Base-by-base conservation (phyloP, 2,329 filamentous ascomycete species). In the Eutypa lata region DNA sequence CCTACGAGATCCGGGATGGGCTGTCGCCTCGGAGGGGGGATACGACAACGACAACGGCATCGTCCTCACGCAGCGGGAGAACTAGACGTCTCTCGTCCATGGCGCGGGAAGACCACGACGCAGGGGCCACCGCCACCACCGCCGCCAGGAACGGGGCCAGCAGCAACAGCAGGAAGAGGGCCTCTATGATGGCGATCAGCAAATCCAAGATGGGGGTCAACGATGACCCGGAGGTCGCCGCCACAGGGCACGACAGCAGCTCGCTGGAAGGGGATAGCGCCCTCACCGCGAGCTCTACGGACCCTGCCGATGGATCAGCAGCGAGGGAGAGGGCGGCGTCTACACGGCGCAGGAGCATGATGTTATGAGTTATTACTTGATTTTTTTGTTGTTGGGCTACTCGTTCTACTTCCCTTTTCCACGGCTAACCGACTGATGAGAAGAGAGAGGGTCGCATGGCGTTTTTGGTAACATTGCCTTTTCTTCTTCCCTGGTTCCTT, bases 341-440 rank as follows among this genome's bases (percentile, higher is more conserved):
- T 33, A 73, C 74, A 53, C 72, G 81, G 62, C 71, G 81, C 58
- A 73, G 80, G 61, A 84, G 80, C 64, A 84, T 83, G 78, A 82
- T 84, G 80, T 66, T 83, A 67, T 83, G 72, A 79, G 4, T 18
- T 19, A 7, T 14, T 47, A 31, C 33, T 31, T 47, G 4, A 4
- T 4, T 28, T 31, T 47, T 33, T 13, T 31, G 14, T 45, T 33
- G 19, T 45, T 4, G 6, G n/a, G 31, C 13, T 47, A 31, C 28
- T n/a, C 22, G 22, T 18, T n/a, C n/a, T n/a, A n/a, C n/a, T n/a
- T n/a, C n/a, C n/a, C n/a, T n/a, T n/a, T n/a, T n/a, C n/a, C n/a
- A n/a, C n/a, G n/a, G n/a, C n/a, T n/a, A n/a, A n/a, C n/a, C n/a
- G n/a, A n/a, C n/a, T n/a, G n/a, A n/a, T n/a, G n/a, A 31, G 10